Conservation (phyloP, 345 rosid genomes). For the Dipteronia sinensis region DNA sequence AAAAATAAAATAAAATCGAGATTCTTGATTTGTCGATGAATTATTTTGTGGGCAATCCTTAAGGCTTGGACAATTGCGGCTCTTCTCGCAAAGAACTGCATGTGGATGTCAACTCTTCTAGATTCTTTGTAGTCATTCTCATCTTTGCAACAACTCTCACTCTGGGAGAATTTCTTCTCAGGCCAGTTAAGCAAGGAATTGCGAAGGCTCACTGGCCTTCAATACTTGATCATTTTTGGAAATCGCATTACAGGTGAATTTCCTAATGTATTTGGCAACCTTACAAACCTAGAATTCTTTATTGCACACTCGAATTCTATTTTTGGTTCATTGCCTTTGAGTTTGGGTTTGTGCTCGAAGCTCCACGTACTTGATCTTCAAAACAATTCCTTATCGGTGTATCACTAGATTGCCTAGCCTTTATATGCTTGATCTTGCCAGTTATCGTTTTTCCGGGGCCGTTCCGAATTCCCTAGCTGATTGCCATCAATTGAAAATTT, state of each 20-base stretch:
- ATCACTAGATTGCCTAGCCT: slow-evolving; percentile 63
- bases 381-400: slow-evolving; percentile 73
- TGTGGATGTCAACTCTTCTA: slow-evolving; percentile 60
- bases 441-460: slow-evolving; percentile 60
- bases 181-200: slow-evolving; percentile 59
- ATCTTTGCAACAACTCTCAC: slow-evolving; percentile 58
- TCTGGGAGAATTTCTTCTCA: slow-evolving; percentile 63
- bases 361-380: slow-evolving; percentile 69
- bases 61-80: slow-evolving; percentile 60
- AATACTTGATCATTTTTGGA: slow-evolving; percentile 50
- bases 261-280: slow-evolving; percentile 68
- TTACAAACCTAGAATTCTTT: slow-evolving; percentile 58
- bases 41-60: slow-evolving; percentile 53
- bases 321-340: slow-evolving; percentile 68
- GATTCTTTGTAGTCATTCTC: slow-evolving; percentile 49
- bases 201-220: slow-evolving; percentile 73
- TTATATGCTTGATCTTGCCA: slow-evolving; percentile 68
- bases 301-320: slow-evolving; percentile 69
- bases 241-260: slow-evolving; percentile 62
- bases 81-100: slow-evolving; percentile 54
- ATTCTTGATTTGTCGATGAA: slow-evolving; percentile 78
- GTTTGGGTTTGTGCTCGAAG: slow-evolving; percentile 64
- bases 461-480: slow-evolving; percentile 77
- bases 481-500: slow-evolving; percentile 59
- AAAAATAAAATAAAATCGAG: too few species aligned